Evolutionary conservation across 2,329 filamentous ascomycete genomes (phyloP), one percentile per base, ranked within the genome.

Genomic region (Aulographum hederae): DNA sequence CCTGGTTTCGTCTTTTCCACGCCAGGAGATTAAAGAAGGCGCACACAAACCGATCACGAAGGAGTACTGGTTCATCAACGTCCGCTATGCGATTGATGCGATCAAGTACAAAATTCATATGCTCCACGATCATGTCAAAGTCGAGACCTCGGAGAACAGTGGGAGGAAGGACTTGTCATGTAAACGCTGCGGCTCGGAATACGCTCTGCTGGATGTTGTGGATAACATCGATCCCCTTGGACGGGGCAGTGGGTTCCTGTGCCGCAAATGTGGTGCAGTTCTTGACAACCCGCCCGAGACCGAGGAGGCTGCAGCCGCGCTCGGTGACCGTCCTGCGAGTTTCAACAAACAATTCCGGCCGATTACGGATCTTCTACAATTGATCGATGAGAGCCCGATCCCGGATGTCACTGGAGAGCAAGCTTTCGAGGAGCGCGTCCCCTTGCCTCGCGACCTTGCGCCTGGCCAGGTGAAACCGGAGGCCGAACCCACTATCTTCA

Each of bases 1-100:
- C 33, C 73, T 98, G 45, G 61, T 95, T 36, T 69, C 73, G 42
- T 73, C 86, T 69, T 86, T 73, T 41, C 73, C 74, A 19, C 74
- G 82, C 37, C 69, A 74, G 31, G 84, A 93, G 50, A 60, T 78
- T 34, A 74, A 76, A 41, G 78, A 85, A 47, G 81, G 80, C 32
- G 79, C 84, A 37, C 76, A 78, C 35, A 75, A 84, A 32, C 78
- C 81, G 4, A 75, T 78, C 41, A 84, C 78, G 48, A 72, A 81
- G 45, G 92, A 86, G 39, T 98, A 93, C 65, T 98, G 92, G 60
- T 98, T 81, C 56, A 86, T 98, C 50, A 85, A 94, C 51, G 91
- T 91, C 47, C 81, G 89, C 37, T 78, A 81, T 35, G 82, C 86
- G 21, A 82, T 98, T 46, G 89, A 98, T 56, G 82, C 81, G 30